Evolutionary conservation across 2,329 filamentous ascomycete species (phyloP), one percentile per base, ranked within the genome.

Genomic region (Neobulgaria alba): DNA sequence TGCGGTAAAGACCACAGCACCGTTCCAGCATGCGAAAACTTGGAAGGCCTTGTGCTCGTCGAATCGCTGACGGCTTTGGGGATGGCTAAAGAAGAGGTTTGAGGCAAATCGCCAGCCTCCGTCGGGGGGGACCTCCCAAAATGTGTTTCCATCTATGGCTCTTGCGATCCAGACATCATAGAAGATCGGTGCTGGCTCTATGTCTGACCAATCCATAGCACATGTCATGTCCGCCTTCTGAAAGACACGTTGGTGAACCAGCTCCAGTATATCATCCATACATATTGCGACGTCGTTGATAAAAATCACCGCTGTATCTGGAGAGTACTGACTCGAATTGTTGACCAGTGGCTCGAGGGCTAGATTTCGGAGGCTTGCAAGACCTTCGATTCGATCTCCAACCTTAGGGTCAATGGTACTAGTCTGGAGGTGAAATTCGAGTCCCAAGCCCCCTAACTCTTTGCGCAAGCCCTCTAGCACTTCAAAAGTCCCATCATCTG

Each of bases 11-110:
- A 64, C 66, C 0, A 64, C 63, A 0, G 68, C 71, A 2, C 75
- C 76, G 43, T 78, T 77, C 75, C 75, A 79, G 55, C 76, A 79
- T 1, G 73, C 56, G 43, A 75, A 79, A 0, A 77, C 75, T 53
- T 78, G 76, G 44, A 78, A 71, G 1, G 75, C 73, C n/a, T 59
- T 56, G 17, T 61, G 55, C 0, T 45, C 45, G 0, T 46, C 33
- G 39, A 65, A 66, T 2, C 65, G 57, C 2, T 43, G 33, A 5
- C 49, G 57, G 2, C 67, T 56, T 0, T 52, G 55, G 0, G 56
- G 52, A 19, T 73, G 63, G 48, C 71, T 71, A 64, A 67, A 72
- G 50, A 79, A 77, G 2, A 77, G 57, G 38, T 73, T 63, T 63
- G 65, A 65, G 0, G 68, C 65, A 9, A 53, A 59, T 20, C 69